Evolutionary conservation across 164 flowering plant genomes (phyloP), one percentile per base, ranked within the genome.

Genomic region (Houttuynia cordata): DNA sequence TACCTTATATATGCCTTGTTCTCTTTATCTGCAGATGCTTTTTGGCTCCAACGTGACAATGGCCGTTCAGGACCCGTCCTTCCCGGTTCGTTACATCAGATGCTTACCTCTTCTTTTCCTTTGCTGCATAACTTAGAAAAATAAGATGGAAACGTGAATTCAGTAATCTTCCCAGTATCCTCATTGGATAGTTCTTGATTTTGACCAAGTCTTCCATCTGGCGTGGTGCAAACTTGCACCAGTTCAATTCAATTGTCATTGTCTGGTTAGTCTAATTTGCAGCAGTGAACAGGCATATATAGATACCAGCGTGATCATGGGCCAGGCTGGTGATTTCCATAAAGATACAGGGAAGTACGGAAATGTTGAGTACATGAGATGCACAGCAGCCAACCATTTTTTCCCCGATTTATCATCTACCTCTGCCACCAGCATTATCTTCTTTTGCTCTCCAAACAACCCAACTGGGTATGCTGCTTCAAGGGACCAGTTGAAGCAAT

Each of bases 391-490:
- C 58, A 85, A 83, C 64, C 20, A 68, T 24, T 89, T 92, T 74
- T 92, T 92, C 58, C 96, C 95, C 0, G 77, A 92, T 47, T 64
- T 92, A 25, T 71, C 79, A 1, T 61, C 70, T 10, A 66, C 75
- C 54, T 24, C 85, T 49, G 72, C 77, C 52, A 80, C 96, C 6
- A 83, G 86, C 62, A 65, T 89, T 2, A 89, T 92, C 52, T 92
- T 92, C 78, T 87, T 92, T 64, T 87, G 96, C 73, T 88, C 95
- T 59, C 96, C 98, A 41, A 87, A 87, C 74, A 92, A 92, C 68
- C 98, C 95, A 47, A 89, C 98, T 49, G 96, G 98, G 23, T 62
- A 74, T 62, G 88, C 93, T 19, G 85, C 93, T 53, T 71, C 93
- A 8, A 51, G 82, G 60, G 58, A 79, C 41, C 98, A 92, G 67